Conservation (phyloP, 805 yeast genomes). For the Lachancea mirantina region DNA sequence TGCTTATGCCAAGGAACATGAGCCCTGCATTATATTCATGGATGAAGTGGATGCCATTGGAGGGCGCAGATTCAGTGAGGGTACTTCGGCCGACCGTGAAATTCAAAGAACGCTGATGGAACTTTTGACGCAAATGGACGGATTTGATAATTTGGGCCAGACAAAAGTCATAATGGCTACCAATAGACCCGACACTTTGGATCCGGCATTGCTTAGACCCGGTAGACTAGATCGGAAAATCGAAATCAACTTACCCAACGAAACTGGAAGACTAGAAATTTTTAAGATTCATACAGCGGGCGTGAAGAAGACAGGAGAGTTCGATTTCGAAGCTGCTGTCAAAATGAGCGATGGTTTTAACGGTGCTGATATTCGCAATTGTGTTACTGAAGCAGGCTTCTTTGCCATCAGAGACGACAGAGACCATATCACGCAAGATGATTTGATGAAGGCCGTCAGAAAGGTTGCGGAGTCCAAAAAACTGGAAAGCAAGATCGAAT, state of each 20-base stretch:
- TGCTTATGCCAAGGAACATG: conserved; percentile 95
- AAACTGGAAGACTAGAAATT: conserved; percentile 88
- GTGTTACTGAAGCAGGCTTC: conserved; percentile 97
- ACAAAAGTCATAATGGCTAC: conserved; percentile 98
- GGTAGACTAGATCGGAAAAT: conserved; percentile 96
- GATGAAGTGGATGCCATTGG: conserved; percentile 99
- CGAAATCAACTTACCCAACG: conserved; percentile 93
- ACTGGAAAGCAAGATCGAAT: conserved; percentile 91
- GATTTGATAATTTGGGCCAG: conserved; percentile 92
- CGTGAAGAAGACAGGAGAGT: conserved; percentile 86
- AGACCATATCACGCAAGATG: conserved; percentile 87
- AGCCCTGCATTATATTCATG: conserved; percentile 96
- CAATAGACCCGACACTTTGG: conserved; percentile 96
- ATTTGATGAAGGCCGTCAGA: conserved; percentile 95
- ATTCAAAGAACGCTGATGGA: conserved; percentile 98
- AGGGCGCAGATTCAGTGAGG: conserved; percentile 95
- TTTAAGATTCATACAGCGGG: conserved; percentile 87
- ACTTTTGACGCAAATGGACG: conserved; percentile 95
- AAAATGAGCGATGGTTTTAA: conserved; percentile 99
- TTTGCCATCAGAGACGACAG: conserved; percentile 97
- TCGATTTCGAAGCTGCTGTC: conserved; percentile 94
- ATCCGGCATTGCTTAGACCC: conserved; percentile 94
- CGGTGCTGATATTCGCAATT: conserved; percentile 97
- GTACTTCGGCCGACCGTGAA: conserved; percentile 97
- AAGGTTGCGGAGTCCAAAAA: conserved; percentile 96